These are phyloP conservation scores for Terfezia claveryi DNA, from an alignment of 495 filamentous ascomycete genomes.

Conservation along the genomic window DNA sequence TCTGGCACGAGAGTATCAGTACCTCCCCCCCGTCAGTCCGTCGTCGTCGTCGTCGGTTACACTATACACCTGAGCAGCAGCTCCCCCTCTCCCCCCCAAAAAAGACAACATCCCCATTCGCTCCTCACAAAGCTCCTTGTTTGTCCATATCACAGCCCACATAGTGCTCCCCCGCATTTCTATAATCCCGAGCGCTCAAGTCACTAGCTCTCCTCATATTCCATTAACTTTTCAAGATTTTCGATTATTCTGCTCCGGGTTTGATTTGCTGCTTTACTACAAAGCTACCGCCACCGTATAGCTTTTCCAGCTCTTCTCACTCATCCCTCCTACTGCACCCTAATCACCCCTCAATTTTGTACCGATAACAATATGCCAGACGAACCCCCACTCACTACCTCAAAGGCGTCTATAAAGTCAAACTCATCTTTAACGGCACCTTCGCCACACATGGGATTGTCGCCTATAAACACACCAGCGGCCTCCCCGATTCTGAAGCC, in stretches of 20 bases:
- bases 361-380: neutral
- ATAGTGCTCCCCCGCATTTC: too few relatives aligned
- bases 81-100: too few relatives aligned
- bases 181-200: too few relatives aligned
- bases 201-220: too few relatives aligned
- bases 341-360: neutral
- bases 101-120: too few relatives aligned
- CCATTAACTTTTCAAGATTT: neutral
- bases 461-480: neutral
- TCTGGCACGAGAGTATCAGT: too few relatives aligned
- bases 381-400: neutral
- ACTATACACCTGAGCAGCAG: too few relatives aligned
- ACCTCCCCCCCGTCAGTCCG: too few relatives aligned
- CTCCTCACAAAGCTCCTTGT: too few relatives aligned
- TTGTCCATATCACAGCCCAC: too few relatives aligned
- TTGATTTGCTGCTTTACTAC: neutral
- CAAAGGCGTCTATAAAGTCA: neutral
- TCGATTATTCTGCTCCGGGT: neutral
- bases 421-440: neutral
- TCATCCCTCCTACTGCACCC: neutral
- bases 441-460: neutral
- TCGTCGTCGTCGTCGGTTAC: too few relatives aligned
- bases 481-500: constrained; percentile 14
- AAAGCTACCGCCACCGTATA: neutral
- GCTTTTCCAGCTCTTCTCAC: neutral